Evolutionary conservation across 1,139 yeast species (phyloP).

Genomic region (Lodderomyces pseudojiufengensis): DNA sequence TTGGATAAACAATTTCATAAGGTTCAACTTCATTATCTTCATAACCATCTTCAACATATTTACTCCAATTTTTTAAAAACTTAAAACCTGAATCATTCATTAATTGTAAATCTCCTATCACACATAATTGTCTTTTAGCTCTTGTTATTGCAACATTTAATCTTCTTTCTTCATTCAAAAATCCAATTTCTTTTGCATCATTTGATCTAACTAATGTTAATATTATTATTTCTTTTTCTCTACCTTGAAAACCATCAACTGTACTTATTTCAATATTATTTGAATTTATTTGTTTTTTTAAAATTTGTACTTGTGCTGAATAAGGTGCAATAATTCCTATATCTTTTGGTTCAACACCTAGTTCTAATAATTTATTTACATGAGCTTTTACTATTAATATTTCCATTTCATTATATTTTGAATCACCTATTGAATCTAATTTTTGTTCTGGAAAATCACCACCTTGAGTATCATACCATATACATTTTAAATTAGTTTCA

Average conservation of each 20-base stretch:
- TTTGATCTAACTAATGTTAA: constrained; percentile 40
- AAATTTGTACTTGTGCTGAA: constrained; percentile 71
- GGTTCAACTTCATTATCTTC: constrained; percentile 10
- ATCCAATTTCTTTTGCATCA: constrained; percentile 65
- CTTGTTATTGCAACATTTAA: constrained; percentile 91
- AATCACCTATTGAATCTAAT: constrained; percentile 38
- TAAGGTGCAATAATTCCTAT: constrained; percentile 90
- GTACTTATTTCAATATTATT: constrained; percentile 38
- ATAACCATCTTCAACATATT: constrained; percentile 56
- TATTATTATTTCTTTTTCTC: constrained; percentile 82
- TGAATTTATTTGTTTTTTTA: constrained; percentile 37
- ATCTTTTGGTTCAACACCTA: constrained; percentile 46
- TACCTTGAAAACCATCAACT: constrained; percentile 50
- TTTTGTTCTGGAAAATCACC: constrained; percentile 70
- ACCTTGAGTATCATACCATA: constrained; percentile 95
- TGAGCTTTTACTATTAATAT: constrained; percentile 58
- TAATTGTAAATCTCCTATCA: constrained; percentile 81
- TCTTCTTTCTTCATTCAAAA: constrained; percentile 65
- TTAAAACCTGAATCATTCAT: constrained; percentile 35
- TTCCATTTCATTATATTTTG: constrained; percentile 76
- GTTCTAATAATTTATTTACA: constrained; percentile 41
- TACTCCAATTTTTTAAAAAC: constrained; percentile 65
- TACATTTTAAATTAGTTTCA: constrained; percentile 29
- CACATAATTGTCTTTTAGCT: constrained; percentile 79
- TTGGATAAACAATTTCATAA: constrained; percentile 65